Conservation (phyloP, 2,329 filamentous ascomycete genomes). For the Aspergillus transmontanensis region DNA sequence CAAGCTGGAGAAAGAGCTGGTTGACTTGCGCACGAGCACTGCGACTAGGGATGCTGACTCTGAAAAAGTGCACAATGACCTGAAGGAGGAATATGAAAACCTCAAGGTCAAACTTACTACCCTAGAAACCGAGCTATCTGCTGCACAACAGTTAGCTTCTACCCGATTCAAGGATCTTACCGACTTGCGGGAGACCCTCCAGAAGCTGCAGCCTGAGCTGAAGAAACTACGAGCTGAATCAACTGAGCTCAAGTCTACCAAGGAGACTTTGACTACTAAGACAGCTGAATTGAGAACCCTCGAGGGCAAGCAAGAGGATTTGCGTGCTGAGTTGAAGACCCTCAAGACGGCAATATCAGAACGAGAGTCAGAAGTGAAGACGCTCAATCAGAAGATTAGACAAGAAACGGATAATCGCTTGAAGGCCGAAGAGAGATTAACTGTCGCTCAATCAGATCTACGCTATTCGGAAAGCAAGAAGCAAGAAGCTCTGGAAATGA, state of each 20-base stretch:
- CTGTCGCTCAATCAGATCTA: slow-evolving; percentile 73
- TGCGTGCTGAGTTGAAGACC: slow-evolving; percentile 71
- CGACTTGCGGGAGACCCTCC: slow-evolving; percentile 75
- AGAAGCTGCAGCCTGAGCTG: slow-evolving; percentile 85
- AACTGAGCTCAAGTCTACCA: slow-evolving; percentile 70
- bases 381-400: slow-evolving; percentile 75
- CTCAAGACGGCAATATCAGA: slow-evolving; percentile 72
- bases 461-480: slow-evolving; percentile 77
- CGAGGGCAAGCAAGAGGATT: slow-evolving; percentile 79
- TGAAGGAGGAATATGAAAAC: slow-evolving; percentile 69
- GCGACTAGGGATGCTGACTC: slow-evolving; percentile 50
- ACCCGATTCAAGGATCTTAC: slow-evolving; percentile 85
- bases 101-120: slow-evolving; percentile 70
- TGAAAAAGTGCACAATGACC: slow-evolving; percentile 54
- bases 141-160: slow-evolving; percentile 83
- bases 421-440: slow-evolving; percentile 77
- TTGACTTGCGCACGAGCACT: slow-evolving; percentile 53
- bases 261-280: slow-evolving; percentile 70
- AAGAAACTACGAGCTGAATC: slow-evolving; percentile 77
- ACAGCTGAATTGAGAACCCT: slow-evolving; percentile 69
- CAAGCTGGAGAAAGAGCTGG: slow-evolving; percentile 72
- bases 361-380: slow-evolving; percentile 76
- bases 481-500: slow-evolving; percentile 71
- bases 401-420: slow-evolving; percentile 72
- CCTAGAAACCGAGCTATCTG: slow-evolving; percentile 80